These are phyloP conservation scores for Saccharomycopsis amapae DNA, from an alignment of 805 yeast genomes.

Conservation along the genomic window DNA sequence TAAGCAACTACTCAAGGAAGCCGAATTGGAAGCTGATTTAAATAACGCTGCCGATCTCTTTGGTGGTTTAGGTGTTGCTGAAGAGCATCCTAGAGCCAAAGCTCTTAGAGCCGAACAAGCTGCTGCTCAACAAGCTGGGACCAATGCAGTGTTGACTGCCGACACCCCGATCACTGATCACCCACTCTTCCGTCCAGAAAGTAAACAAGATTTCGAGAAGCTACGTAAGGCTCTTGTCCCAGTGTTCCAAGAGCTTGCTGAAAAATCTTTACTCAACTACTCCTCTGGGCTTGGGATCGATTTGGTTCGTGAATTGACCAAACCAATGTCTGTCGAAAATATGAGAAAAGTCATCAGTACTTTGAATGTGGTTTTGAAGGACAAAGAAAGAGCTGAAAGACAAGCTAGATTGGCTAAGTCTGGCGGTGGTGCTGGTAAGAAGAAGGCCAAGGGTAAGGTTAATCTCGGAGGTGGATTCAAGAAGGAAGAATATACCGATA, in stretches of 20 bases:
- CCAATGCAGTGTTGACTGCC: constrained; percentile 36
- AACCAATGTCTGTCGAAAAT: constrained; percentile 76
- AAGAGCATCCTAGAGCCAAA: constrained; percentile 39
- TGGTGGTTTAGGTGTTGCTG: constrained; percentile 57
- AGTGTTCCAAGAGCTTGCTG: constrained; percentile 52
- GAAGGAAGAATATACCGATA: constrained; percentile 57
- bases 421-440: constrained; percentile 93
- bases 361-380: constrained; percentile 69
- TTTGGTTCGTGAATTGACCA: constrained; percentile 74
- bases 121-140: constrained; percentile 28
- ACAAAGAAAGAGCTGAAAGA: constrained; percentile 86
- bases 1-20: constrained; percentile 65
- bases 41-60: constrained; percentile 90
- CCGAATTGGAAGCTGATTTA: constrained; percentile 79
- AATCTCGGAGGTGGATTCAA: constrained; percentile 57
- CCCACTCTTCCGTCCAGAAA: constrained; percentile 79
- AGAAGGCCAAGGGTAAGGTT: constrained; percentile 73
- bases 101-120: constrained; percentile 33
- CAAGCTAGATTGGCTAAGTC: constrained; percentile 73
- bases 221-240: constrained; percentile 66
- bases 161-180: constrained; percentile 65
- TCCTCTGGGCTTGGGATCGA: constrained; percentile 74
- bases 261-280: constrained; percentile 59
- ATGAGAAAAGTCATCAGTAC: constrained; percentile 82
- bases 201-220: constrained; percentile 72